Evolutionary conservation across 2,329 filamentous ascomycete genomes (phyloP).

Genomic region (Fusarium nanum): DNA sequence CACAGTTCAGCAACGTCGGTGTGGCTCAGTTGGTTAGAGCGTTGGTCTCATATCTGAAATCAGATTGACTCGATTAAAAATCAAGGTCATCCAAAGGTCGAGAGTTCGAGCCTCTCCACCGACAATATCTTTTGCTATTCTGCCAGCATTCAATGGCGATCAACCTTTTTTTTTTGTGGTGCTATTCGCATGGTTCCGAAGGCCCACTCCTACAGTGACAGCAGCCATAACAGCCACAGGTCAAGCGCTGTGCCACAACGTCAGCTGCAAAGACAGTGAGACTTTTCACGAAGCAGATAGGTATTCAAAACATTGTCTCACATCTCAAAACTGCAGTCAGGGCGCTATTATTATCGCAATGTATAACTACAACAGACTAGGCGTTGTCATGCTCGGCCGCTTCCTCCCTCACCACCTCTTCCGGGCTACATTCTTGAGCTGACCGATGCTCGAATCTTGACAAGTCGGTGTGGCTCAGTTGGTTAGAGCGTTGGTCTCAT

Average conservation of each 20-base stretch:
- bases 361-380: not conserved
- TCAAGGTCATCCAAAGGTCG: slow-evolving; percentile 47
- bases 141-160: not conserved
- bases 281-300: not conserved
- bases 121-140: slow-evolving; percentile 26
- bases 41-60: slow-evolving; percentile 45
- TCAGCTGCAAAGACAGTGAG: not conserved
- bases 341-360: not conserved
- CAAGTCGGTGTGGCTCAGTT: slow-evolving; percentile 40
- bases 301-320: not conserved
- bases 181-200: not conserved
- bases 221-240: not conserved
- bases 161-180: not conserved
- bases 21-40: slow-evolving; percentile 49
- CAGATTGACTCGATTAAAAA: slow-evolving; percentile 39
- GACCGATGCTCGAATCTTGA: not conserved
- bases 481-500: slow-evolving; percentile 45
- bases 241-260: not conserved
- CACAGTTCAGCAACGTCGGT: slow-evolving; percentile 28
- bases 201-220: not conserved
- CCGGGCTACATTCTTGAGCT: not conserved
- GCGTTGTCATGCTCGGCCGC: not conserved
- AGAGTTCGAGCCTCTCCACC: slow-evolving; percentile 48
- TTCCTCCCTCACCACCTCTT: not conserved
- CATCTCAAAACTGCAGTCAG: not conserved